Evolutionary conservation across 805 yeast species (phyloP).

Genomic region (Alloascoidea africana): DNA sequence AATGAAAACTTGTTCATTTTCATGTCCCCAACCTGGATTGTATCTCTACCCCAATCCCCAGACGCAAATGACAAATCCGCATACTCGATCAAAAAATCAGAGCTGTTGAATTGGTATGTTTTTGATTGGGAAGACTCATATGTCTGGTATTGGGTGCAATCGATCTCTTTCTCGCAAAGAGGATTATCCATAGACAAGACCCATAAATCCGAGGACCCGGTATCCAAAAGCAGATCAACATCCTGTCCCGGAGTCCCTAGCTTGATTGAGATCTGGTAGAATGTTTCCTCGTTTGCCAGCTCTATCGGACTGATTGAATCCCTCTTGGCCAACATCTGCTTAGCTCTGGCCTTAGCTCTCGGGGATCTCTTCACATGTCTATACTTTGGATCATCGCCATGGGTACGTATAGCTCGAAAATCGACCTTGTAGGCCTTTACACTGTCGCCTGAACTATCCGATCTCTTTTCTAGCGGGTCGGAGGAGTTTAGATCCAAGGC

Average conservation of each 20-base stretch:
- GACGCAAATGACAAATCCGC: neutral
- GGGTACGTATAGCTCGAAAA: too few species aligned
- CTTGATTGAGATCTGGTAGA: neutral
- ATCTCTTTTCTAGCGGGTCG: too few species aligned
- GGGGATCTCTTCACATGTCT: too few species aligned
- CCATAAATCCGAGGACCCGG: neutral
- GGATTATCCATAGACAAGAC: neutral
- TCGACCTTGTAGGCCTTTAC: too few species aligned
- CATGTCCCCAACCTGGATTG: neutral
- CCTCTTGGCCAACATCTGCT: too few species aligned
- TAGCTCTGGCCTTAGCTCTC: too few species aligned
- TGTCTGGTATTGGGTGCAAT: neutral
- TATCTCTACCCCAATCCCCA: conserved; percentile 1
- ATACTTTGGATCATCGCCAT: too few species aligned
- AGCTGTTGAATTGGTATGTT: neutral
- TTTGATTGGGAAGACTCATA: neutral
- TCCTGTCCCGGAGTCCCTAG: neutral
- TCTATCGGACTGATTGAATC: too few species aligned
- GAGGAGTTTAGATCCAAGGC: too few species aligned
- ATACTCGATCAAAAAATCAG: neutral
- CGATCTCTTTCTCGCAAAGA: neutral
- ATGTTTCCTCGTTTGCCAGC: neutral
- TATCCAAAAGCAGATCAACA: neutral
- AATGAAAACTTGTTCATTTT: neutral
- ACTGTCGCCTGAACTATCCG: too few species aligned